Base-by-base conservation (phyloP, 306 rosid genomes). In the Sphenostylis stenocarpa region DNA sequence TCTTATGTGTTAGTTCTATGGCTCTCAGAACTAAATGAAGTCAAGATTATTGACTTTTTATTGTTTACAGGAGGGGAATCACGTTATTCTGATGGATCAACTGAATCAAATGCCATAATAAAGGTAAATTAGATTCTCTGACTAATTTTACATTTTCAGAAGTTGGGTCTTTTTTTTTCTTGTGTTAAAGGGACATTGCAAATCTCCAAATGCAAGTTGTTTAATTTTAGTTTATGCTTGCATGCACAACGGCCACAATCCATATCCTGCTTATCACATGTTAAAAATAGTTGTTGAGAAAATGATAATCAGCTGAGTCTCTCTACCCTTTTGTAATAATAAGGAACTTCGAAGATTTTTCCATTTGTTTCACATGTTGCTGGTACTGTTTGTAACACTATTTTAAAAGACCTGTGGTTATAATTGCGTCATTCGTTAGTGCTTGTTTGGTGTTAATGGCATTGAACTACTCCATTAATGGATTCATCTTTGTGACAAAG, bases 71-170 rank as follows among this genome's bases (percentile, higher is more conserved):
- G 91, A 49, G 77, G 68, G 77, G 90, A 90, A 80, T 86, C 85
- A 33, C 76, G 23, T 53, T 87, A 82, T 77, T 72, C 89, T 49
- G 88, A 85, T 75, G 73, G 60, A 57, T 75, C 72, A 67, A 66
- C 77, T 61, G 86, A 82, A 70, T 83, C 33, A 55, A 88, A 83
- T 86, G 84, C 91, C 31, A 75, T 86, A 62, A 88, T 92, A 31
- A 92, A 92, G 97, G 97, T 92, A 87, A 72, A 57, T 55, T 23
- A 38, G 52, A 48, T 39, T 70, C 60, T 20, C 45, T 28, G 48
- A 71, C 60, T 73, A 67, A 14, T 24, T 72, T 26, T 33, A 28
- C 47, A 19, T 72, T 72, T 43, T 33, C 63, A 70, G 67, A 52
- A 70, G n/a, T 55, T 51, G 31, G 38, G 9, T n/a, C 55, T 82